These are phyloP conservation scores for Alternaria triticimaculans DNA, from an alignment of 2,329 filamentous ascomycete genomes.

Conservation along the genomic window DNA sequence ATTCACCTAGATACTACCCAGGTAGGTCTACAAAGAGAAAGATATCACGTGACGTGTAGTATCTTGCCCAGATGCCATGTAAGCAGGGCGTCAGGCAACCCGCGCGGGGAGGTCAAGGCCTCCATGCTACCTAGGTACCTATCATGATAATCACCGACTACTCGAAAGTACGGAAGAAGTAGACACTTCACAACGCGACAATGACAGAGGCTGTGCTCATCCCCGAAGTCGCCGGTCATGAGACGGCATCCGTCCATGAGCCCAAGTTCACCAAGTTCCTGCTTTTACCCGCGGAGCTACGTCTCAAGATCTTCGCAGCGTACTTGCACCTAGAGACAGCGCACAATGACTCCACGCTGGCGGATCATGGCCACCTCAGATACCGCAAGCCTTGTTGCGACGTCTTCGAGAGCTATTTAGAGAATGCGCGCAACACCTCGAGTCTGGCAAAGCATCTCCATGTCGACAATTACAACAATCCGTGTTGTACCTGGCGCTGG, in stretches of 20 bases:
- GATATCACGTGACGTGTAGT: background rate
- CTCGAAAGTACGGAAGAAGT: background rate
- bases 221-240: too few species aligned
- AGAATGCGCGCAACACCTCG: background rate
- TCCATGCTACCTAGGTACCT: background rate
- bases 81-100: background rate
- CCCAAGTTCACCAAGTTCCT: background rate
- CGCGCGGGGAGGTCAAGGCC: background rate
- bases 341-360: background rate
- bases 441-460: background rate
- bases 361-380: background rate
- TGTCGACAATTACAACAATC: background rate
- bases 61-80: too few species aligned
- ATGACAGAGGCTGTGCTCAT: background rate
- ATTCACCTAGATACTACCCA: background rate
- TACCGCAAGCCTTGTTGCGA: background rate
- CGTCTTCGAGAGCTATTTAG: background rate
- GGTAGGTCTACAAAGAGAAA: background rate
- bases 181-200: background rate
- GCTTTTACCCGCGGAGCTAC: background rate
- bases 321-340: background rate
- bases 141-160: background rate
- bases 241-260: background rate
- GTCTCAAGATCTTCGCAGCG: background rate
- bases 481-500: background rate